These are phyloP conservation scores for Cyclospora cayetanensis DNA, from an alignment of 169 alveolate genomes.

Conservation along the genomic window DNA sequence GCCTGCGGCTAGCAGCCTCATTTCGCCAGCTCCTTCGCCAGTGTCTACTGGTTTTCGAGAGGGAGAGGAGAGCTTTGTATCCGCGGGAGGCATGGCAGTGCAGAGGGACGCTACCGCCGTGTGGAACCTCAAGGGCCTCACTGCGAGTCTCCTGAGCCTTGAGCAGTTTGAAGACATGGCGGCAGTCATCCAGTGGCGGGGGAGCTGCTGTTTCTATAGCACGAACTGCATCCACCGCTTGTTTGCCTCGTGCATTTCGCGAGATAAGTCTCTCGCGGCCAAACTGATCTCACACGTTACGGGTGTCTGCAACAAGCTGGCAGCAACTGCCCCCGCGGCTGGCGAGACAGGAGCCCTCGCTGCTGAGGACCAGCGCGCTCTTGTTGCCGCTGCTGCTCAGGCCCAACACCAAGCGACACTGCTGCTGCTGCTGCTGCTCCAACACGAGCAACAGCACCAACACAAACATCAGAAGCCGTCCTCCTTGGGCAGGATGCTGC, in stretches of 20 bases:
- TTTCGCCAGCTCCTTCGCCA: too few species aligned
- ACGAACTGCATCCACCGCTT: constrained; percentile 26
- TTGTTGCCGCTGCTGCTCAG: not conserved
- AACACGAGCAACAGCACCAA: constrained; percentile 45
- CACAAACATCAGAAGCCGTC: not conserved
- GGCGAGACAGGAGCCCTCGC: not conserved
- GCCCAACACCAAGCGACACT: constrained; percentile 13
- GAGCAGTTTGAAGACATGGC: not conserved
- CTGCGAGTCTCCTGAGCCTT: not conserved
- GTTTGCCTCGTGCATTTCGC: not conserved
- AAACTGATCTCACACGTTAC: not conserved
- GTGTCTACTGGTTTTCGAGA: too few species aligned
- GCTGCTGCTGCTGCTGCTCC: constrained; percentile 61
- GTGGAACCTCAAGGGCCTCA: not conserved
- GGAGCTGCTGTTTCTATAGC: constrained; percentile 44
- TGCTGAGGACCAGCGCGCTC: not conserved
- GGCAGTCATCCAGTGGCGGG: constrained; percentile 3
- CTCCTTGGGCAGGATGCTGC: constrained; percentile 27
- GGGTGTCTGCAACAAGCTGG: not conserved
- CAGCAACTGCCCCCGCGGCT: not conserved
- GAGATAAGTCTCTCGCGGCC: not conserved
- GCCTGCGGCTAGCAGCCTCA: too few species aligned
- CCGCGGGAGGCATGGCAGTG: too few species aligned
- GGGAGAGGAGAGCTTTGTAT: too few species aligned
- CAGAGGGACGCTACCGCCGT: too few species aligned